Base-by-base conservation (phyloP, 345 rosid species). In the Eucalyptus marginata region DNA sequence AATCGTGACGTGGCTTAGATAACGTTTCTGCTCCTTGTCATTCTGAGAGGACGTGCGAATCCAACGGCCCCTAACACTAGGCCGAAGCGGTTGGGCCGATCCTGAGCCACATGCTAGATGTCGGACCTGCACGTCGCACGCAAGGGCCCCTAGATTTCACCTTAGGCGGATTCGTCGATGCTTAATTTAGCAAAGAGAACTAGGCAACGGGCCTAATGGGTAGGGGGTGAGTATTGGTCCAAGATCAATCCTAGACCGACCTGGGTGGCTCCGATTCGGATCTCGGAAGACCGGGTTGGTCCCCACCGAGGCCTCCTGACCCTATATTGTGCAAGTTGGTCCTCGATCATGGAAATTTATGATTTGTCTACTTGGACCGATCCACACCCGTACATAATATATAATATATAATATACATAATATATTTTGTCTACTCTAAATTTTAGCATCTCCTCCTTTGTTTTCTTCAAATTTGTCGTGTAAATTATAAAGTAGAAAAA, bases 221-320 rank as follows among this genome's bases (percentile, higher is more conserved):
- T 52, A 52, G 25, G 24, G 4, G 58, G 58, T 52, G 58, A 52
- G 10, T 52, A 52, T 52, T 52, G 58, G 10, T 52, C 58, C 10
- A 52, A 18, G 24, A 52, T 52, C 24, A 18, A 1, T 52, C 24
- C 2, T 52, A 52, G 4, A 52, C 24, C 24, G 0, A 18, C 2
- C 4, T 9, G n/a, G n/a, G n/a, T n/a, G n/a, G n/a, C n/a, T n/a
- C 5, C 0, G 0, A 5, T 18, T 52, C 2, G 0, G 0, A 52
- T 52, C 24, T 52, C 0, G 3, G 0, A 52, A 18, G 1, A 52
- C 58, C 3, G 8, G 25, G 10, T 52, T 18, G 25, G 10, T 52
- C 10, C 4, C n/a, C n/a, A n/a, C 0, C 18, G 0, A 52, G 4
- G 3, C 5, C 10, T 52, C 58, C 7, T 3, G 5, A 3, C 3